Evolutionary conservation across 148 eudicot genomes (phyloP).

Genomic region (Rhododendron molle): DNA sequence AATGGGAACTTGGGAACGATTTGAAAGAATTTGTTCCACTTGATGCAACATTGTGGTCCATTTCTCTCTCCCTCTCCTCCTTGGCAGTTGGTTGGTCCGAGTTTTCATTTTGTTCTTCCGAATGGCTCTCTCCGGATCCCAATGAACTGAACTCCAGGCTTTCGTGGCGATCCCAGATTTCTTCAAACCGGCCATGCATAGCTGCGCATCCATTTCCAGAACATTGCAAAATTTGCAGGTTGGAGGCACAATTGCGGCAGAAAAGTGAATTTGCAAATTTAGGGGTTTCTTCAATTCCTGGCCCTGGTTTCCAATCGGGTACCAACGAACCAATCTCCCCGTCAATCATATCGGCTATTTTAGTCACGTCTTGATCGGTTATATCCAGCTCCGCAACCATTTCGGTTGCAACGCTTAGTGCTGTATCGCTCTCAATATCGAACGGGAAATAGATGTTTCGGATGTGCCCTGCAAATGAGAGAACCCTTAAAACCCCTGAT

Average conservation of each 20-base stretch:
- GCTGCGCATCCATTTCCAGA: conserved; percentile 47
- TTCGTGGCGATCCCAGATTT: conserved; percentile 43
- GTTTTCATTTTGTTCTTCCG: conserved; percentile 32
- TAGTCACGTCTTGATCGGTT: conserved; percentile 71
- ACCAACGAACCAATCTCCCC: conserved; percentile 61
- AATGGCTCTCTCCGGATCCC: conserved; percentile 28
- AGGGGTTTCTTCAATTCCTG: conserved; percentile 48
- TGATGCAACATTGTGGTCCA: conserved; percentile 8
- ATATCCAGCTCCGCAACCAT: conserved; percentile 83
- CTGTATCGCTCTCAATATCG: conserved; percentile 63
- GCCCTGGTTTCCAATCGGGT: conserved; percentile 63
- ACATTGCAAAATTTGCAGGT: conserved; percentile 30
- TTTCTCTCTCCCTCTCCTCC: conserved; percentile 7
- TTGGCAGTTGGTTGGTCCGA: conserved; percentile 18
- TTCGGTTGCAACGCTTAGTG: conserved; percentile 80
- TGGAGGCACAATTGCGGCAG: conserved; percentile 54
- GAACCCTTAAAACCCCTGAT: background rate
- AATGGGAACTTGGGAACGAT: conserved; percentile 10
- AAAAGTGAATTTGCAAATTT: conserved; percentile 29
- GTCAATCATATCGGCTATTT: conserved; percentile 78
- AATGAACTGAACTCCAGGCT: conserved; percentile 35
- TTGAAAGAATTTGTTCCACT: background rate
- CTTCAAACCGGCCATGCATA: conserved; percentile 81
- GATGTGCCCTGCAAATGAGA: conserved; percentile 44
- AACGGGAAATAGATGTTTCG: conserved; percentile 81